Conservation (phyloP, 257 asterid genomes). For the Scutellaria minor region DNA sequence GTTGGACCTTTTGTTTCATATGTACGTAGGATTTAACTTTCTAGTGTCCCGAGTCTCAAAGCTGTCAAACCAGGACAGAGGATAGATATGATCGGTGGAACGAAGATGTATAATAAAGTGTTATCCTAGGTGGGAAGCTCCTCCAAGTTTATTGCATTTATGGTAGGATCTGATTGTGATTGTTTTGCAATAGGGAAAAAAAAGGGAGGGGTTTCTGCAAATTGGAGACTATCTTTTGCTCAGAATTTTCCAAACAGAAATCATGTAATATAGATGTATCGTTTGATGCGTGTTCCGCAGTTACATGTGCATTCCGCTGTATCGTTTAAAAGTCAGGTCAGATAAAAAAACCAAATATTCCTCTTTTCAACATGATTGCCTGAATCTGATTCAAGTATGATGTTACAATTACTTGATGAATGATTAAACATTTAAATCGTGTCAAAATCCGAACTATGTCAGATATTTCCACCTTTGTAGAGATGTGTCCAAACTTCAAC, state of each 20-base stretch:
- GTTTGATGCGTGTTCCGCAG: background rate
- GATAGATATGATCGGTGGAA: conserved; percentile 9
- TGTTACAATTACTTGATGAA: too few relatives aligned
- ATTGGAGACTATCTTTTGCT: conserved; percentile 7
- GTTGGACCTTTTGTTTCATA: background rate
- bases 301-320: too few relatives aligned
- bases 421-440: too few relatives aligned
- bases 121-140: background rate
- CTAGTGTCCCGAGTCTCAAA: background rate
- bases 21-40: conserved; percentile 7
- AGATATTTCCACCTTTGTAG: too few relatives aligned
- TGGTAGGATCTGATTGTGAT: background rate
- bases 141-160: background rate
- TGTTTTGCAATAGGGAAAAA: background rate
- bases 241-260: background rate
- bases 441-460: too few relatives aligned
- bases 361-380: too few relatives aligned
- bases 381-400: too few relatives aligned
- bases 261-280: background rate
- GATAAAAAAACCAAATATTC: too few relatives aligned
- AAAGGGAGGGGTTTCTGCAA: background rate
- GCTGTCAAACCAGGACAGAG: background rate
- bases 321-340: too few relatives aligned
- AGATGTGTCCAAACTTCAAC: background rate
- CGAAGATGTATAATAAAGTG: conserved; percentile 14